Evolutionary conservation across 805 yeast genomes (phyloP).

Genomic region (Yamadazyma akitaensis): DNA sequence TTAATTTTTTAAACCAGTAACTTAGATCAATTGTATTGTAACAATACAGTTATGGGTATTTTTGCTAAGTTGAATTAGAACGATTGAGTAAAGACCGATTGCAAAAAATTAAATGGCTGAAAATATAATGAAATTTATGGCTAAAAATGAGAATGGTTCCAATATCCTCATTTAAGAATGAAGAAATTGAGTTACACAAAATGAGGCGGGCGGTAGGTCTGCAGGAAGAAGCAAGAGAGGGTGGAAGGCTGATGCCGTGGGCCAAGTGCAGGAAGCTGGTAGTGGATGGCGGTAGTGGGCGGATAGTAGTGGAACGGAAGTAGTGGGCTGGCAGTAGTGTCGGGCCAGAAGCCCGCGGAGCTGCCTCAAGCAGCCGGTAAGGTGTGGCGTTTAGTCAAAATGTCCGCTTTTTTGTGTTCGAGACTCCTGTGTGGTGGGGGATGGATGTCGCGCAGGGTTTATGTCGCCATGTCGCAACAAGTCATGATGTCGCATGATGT

Average conservation of each 20-base stretch:
- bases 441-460: no score
- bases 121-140: not conserved
- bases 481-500: no score
- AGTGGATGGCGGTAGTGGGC: not conserved
- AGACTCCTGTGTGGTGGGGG: no score
- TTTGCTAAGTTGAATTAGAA: not conserved
- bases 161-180: not conserved
- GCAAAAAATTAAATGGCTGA: not conserved
- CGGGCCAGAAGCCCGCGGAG: not conserved
- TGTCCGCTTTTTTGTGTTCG: no score
- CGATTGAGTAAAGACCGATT: not conserved
- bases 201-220: not conserved
- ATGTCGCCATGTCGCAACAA: no score
- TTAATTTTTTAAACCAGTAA: no score
- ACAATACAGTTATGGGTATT: no score
- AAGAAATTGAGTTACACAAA: not conserved
- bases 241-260: no score
- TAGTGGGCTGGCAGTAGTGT: not conserved
- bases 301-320: not conserved
- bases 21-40: no score
- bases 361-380: no score
- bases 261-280: not conserved
- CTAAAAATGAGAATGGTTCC: not conserved
- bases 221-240: not conserved
- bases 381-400: not conserved